phyloP scores from a whole-genome alignment of 192 early-diverging fungal genomes.

The Phlyctochytrium arcticum region DNA sequence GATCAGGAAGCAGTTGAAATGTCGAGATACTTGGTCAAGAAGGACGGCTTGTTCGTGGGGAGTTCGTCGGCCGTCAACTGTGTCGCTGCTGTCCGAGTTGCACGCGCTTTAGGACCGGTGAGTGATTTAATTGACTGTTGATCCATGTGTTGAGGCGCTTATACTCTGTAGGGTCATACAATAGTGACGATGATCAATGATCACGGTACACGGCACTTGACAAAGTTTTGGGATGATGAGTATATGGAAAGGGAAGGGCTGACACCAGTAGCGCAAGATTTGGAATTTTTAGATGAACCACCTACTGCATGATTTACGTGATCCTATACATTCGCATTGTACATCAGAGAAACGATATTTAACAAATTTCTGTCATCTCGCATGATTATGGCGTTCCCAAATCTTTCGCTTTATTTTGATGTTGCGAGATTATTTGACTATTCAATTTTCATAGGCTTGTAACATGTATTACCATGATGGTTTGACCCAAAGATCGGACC shows the following conservation, averaged over 20 bases:
- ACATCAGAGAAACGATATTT: too few species aligned
- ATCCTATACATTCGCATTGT: too few species aligned
- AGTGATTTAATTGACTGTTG: neutral
- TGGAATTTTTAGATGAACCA: constrained; percentile 29
- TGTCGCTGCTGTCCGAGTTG: constrained; percentile 79
- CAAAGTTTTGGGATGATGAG: constrained; percentile 76
- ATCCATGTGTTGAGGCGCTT: neutral
- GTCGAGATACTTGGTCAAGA: constrained; percentile 75
- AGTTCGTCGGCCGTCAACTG: constrained; percentile 89
- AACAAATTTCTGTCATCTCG: too few species aligned
- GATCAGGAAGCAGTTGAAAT: constrained; percentile 89
- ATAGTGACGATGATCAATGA: constrained; percentile 92
- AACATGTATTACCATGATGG: too few species aligned
- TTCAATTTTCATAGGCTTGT: too few species aligned
- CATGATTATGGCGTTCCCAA: too few species aligned
- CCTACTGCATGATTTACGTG: too few species aligned
- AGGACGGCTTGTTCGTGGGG: constrained; percentile 86
- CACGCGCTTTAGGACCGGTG: constrained; percentile 69
- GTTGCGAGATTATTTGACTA: too few species aligned
- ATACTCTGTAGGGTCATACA: constrained; percentile 59
- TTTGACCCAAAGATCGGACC: too few species aligned
- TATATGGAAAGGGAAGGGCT: constrained; percentile 13
- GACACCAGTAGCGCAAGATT: constrained; percentile 11
- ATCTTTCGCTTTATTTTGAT: too few species aligned
- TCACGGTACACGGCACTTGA: constrained; percentile 85